Evolutionary conservation across 257 asterid genomes (phyloP), one percentile per base, ranked within the genome.

Genomic region (Penstemon barbatus): DNA sequence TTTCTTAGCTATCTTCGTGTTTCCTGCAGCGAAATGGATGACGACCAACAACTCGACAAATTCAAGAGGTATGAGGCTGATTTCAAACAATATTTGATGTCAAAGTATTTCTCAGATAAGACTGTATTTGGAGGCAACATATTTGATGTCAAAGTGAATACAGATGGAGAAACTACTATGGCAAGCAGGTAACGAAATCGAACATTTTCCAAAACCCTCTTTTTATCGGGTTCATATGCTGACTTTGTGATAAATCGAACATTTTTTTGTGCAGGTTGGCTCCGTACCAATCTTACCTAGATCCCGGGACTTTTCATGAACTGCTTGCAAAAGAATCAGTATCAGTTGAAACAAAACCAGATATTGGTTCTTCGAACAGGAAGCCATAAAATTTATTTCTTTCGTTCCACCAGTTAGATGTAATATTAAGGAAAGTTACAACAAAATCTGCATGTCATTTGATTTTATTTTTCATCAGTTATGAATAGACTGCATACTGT

Each of bases 21-120:
- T 43, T 73, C 50, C 48, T 51, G 25, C 71, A 83, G 88, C 56
- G 19, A 67, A 53, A 73, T 78, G 71, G 75, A 80, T 65, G 66
- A 48, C 77, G 58, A 63, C 74, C 90, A 81, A 51, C 76, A 78
- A 42, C 49, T 61, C 42, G 91, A 83, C 63, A 88, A 86, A 74
- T 82, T 83, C 74, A 72, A 80, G 81, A 88, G 75, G 72, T 83
- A 86, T 38, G 90, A 77, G 74, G 88, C 83, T 70, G 93, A 91
- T 42, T 82, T 70, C 40, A 83, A 79, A 55, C 86, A 76, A 25
- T 78, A 85, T 65, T 50, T 88, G 71, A 86, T 78, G 80, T 71
- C 92, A 13, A 91, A 91, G 66, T 91, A 88, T 80, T 91, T 91
- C 89, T 86, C 95, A 3, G 97, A 91, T 85, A 88, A 88, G 77